A percentile compares a stretch with the other conserved stretches of the same genome.
These are phyloP conservation scores for Schoenoplectus triqueter DNA, from an alignment of 202 grass and related monocot species.

Conservation along the genomic window DNA sequence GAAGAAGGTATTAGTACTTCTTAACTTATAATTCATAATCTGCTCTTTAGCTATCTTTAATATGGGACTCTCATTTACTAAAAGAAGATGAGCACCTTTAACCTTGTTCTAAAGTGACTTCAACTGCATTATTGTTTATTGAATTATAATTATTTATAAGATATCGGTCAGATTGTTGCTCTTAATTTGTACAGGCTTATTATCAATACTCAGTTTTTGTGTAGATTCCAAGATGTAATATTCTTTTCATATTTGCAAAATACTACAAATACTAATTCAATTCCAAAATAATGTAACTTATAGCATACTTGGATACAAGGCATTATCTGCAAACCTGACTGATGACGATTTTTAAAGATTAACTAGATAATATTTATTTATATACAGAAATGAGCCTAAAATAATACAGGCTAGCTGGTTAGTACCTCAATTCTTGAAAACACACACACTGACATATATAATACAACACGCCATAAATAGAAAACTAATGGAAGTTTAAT, in stretches of 20 bases:
- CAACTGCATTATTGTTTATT: neutral
- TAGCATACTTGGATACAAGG: neutral
- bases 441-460: neutral
- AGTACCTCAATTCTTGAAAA: too few relatives aligned
- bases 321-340: too few relatives aligned
- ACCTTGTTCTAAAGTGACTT: neutral
- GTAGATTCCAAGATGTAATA: neutral
- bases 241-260: neutral
- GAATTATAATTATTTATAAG: neutral
- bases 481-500: slow-evolving; percentile 10
- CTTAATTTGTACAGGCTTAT: too few relatives aligned
- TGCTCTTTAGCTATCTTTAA: too few relatives aligned
- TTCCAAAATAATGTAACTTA: neutral
- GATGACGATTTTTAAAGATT: too few relatives aligned
- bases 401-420: too few relatives aligned
- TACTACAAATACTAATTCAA: neutral
- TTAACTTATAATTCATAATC: too few relatives aligned
- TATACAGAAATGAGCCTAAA: neutral
- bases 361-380: neutral
- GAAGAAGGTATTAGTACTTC: too few relatives aligned
- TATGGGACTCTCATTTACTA: neutral
- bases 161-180: neutral
- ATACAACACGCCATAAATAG: neutral
- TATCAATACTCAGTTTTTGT: neutral
- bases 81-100: neutral